phyloP scores from a whole-genome alignment of 2,329 filamentous ascomycete genomes.

The Fusarium falciforme region DNA sequence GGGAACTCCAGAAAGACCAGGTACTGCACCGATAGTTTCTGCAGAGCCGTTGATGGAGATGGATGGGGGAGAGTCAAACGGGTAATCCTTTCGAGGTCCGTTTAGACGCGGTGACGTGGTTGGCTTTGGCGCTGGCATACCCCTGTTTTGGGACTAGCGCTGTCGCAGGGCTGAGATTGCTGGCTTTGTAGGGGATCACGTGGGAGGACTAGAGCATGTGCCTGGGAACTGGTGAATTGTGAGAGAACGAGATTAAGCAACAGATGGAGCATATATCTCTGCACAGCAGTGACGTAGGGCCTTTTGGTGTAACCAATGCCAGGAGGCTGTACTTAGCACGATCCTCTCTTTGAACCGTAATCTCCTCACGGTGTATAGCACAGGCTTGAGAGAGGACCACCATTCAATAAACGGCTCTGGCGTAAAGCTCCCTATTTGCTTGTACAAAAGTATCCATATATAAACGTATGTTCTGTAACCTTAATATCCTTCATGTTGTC shows the following conservation, averaged over 20 bases:
- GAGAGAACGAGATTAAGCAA: background rate
- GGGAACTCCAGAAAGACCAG: background rate
- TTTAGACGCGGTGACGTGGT: conserved; percentile 14
- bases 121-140: background rate
- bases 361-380: background rate
- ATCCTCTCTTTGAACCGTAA: background rate
- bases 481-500: background rate
- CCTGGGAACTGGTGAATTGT: background rate
- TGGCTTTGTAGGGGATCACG: conserved; percentile 22
- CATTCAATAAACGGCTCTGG: background rate
- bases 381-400: background rate
- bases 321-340: background rate
- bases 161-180: conserved; percentile 27
- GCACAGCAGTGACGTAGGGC: rapidly evolving
- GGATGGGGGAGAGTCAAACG: conserved; percentile 32
- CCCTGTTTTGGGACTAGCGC: conserved; percentile 32
- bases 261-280: background rate
- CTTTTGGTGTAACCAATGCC: background rate
- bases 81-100: conserved; percentile 44
- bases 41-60: conserved; percentile 14
- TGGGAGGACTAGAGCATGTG: background rate
- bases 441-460: too few relatives aligned
- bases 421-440: background rate
- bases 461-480: background rate
- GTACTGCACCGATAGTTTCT: conserved; percentile 2